Conservation (phyloP, 768 basidiomycete species). For the Russula virescens region DNA sequence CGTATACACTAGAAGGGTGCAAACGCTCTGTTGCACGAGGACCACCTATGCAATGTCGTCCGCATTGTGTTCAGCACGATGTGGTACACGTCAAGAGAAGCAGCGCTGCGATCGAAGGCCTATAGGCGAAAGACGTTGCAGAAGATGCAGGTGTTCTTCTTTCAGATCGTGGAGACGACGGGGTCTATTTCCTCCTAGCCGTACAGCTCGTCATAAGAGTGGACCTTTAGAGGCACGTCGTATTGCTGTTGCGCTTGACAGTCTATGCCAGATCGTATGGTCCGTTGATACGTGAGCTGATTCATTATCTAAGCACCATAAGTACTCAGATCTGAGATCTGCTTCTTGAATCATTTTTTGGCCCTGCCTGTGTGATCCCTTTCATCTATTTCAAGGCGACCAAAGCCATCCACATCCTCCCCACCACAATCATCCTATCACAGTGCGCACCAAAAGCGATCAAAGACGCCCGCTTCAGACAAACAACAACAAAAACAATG, state of each 20-base stretch:
- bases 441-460: background rate
- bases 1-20: background rate
- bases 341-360: background rate
- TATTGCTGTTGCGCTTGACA: constrained; percentile 97
- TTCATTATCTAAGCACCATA: too few relatives aligned
- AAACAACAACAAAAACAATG: constrained; percentile 13
- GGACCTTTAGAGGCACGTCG: constrained; percentile 89
- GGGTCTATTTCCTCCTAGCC: constrained; percentile 99
- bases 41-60: constrained; percentile 99
- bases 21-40: constrained; percentile 90
- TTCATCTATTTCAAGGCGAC: too few relatives aligned
- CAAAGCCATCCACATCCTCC: background rate
- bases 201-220: constrained; percentile 93
- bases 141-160: constrained; percentile 98
- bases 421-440: background rate
- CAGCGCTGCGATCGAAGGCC: constrained; percentile 91
- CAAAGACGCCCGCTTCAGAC: background rate
- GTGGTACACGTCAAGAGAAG: constrained; percentile 84
- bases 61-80: constrained; percentile 98
- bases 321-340: constrained; percentile 2
- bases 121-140: constrained; percentile 97
- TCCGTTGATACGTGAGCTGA: background rate
- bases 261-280: constrained; percentile 48
- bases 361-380: background rate
- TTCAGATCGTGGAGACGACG: constrained; percentile 90